These are phyloP conservation scores for Populus tremula DNA, from an alignment of 345 rosid genomes.

Conservation along the genomic window DNA sequence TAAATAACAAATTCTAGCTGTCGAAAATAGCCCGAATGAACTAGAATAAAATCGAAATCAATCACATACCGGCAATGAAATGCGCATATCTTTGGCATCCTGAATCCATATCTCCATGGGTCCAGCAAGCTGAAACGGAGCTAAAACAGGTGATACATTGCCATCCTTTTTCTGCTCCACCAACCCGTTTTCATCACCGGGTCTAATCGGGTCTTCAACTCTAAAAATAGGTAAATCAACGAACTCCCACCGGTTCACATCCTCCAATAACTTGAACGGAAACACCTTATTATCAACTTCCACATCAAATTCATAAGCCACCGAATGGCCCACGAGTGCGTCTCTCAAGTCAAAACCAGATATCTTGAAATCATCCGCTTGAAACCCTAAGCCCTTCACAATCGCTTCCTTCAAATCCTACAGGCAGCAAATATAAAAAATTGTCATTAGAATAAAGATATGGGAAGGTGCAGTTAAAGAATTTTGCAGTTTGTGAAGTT, in stretches of 20 bases:
- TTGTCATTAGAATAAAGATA: neutral
- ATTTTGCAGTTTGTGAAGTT: neutral
- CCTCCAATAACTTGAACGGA: slow-evolving; percentile 87
- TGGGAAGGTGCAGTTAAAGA: neutral
- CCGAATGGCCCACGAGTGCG: slow-evolving; percentile 78
- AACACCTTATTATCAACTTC: slow-evolving; percentile 63
- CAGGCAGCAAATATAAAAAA: neutral
- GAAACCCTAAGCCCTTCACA: slow-evolving; percentile 79
- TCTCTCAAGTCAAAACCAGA: slow-evolving; percentile 80
- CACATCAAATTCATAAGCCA: slow-evolving; percentile 76
- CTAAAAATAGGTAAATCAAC: slow-evolving; percentile 83
- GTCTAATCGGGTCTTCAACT: slow-evolving; percentile 27
- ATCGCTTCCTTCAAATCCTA: slow-evolving; percentile 92
- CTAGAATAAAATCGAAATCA: neutral
- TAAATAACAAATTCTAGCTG: neutral
- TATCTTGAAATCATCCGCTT: slow-evolving; percentile 64
- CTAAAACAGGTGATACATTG: slow-evolving; percentile 57
- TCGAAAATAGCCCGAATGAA: neutral
- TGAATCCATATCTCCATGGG: slow-evolving; percentile 98
- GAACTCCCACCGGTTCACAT: slow-evolving; percentile 82
- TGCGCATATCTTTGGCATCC: slow-evolving; percentile 81
- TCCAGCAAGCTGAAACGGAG: slow-evolving; percentile 92
- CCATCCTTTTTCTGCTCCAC: slow-evolving; percentile 38
- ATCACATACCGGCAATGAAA: slow-evolving; percentile 62
- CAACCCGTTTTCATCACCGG: slow-evolving; percentile 38